Conservation (phyloP, 768 basidiomycete species). For the Suillus brevipes region DNA sequence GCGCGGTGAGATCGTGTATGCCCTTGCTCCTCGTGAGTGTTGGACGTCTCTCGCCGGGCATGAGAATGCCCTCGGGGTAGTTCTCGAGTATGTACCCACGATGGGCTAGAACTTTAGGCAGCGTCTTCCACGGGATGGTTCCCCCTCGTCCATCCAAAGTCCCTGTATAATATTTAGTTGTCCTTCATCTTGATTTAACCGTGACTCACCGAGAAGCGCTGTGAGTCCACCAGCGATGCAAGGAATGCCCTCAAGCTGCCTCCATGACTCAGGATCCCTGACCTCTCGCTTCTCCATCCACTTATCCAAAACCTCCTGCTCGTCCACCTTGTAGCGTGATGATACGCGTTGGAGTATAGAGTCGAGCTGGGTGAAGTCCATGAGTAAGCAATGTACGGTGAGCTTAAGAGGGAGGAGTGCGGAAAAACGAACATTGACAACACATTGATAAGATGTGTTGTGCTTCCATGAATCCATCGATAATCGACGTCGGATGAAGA, state of each 20-base stretch:
- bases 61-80: neutral
- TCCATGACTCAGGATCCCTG: neutral
- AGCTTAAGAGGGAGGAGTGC: neutral
- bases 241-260: neutral
- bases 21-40: neutral
- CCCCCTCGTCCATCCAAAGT: neutral
- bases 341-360: neutral
- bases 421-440: too few relatives aligned
- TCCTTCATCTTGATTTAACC: neutral
- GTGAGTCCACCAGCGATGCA: neutral
- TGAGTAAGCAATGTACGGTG: too few relatives aligned
- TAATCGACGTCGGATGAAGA: too few relatives aligned
- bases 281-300: neutral
- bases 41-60: neutral
- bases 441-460: too few relatives aligned
- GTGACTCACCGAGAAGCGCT: neutral
- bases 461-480: too few relatives aligned
- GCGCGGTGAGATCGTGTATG: neutral
- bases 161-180: neutral
- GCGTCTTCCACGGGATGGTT: slow-evolving; percentile 1
- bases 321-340: neutral
- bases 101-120: neutral
- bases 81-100: neutral
- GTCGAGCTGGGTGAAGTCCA: neutral
- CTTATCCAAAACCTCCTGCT: neutral